Conservation (phyloP, 768 basidiomycete genomes). For the Suillus decipiens region DNA sequence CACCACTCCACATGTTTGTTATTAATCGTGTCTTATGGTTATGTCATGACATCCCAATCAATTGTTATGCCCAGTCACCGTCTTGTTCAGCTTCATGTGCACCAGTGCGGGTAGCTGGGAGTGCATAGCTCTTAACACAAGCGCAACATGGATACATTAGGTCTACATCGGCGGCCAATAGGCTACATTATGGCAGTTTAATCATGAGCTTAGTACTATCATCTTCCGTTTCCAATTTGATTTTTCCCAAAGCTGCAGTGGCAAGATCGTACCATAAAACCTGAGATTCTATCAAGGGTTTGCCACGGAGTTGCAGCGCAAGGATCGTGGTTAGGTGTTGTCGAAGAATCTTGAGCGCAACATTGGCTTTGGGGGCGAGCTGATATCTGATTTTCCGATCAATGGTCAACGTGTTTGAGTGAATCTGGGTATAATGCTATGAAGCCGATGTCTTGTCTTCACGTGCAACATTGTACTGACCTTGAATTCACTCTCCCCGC, state of each 20-base stretch:
- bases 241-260: slow-evolving; percentile 58
- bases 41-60: slow-evolving; percentile 6
- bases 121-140: background rate
- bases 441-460: slow-evolving; percentile 7
- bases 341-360: slow-evolving; percentile 83
- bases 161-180: background rate
- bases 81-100: background rate
- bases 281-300: slow-evolving; percentile 58
- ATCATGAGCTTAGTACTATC: slow-evolving; percentile 21
- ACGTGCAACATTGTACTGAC: slow-evolving; percentile 37
- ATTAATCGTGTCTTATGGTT: slow-evolving; percentile 7
- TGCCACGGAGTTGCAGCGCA: slow-evolving; percentile 66
- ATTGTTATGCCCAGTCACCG: background rate
- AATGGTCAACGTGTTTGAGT: slow-evolving; percentile 68
- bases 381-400: slow-evolving; percentile 86
- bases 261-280: slow-evolving; percentile 74
- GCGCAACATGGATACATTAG: background rate
- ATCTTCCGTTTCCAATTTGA: slow-evolving; percentile 38
- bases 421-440: slow-evolving; percentile 46
- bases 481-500: slow-evolving; percentile 91
- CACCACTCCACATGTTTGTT: background rate
- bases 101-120: background rate
- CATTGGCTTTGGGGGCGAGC: slow-evolving; percentile 64
- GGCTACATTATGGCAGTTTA: slow-evolving; percentile 10
- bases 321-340: slow-evolving; percentile 59